Conservation (phyloP, 2,329 filamentous ascomycete species). For the Pestalotiopsis fici region DNA sequence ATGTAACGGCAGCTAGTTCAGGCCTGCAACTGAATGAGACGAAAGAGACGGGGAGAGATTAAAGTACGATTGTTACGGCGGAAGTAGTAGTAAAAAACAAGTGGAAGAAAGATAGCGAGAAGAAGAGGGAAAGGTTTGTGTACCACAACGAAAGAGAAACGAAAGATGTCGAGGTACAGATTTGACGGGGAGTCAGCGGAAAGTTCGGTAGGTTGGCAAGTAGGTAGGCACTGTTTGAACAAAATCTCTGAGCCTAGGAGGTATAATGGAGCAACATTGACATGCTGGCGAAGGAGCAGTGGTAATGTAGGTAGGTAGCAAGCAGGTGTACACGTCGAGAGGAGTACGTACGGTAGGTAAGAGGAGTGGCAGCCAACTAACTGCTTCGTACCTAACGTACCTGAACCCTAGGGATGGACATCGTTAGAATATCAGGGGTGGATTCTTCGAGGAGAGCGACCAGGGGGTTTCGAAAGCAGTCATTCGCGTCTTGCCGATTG, state of each 20-base stretch:
- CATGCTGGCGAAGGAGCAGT: neutral
- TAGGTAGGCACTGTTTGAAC: neutral
- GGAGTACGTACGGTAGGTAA: neutral
- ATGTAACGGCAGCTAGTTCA: neutral
- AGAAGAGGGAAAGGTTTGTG: neutral
- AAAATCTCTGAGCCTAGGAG: neutral
- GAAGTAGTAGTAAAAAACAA: no score
- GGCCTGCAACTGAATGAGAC: neutral
- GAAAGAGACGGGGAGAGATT: neutral
- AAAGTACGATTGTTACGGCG: no score
- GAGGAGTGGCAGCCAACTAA: neutral
- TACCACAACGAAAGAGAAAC: neutral
- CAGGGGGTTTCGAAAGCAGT: constrained; percentile 5
- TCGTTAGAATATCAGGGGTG: constrained; percentile 10
- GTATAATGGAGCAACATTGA: neutral
- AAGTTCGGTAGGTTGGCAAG: neutral
- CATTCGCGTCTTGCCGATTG: constrained; percentile 19
- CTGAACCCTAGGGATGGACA: neutral
- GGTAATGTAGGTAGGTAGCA: neutral
- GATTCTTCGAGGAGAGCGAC: constrained; percentile 1
- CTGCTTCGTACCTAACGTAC: neutral
- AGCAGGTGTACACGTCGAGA: neutral
- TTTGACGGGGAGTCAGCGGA: neutral
- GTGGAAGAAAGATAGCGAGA: no score
- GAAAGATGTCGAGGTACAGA: neutral